phyloP scores from a whole-genome alignment of 352 stramenopile species.

The Phytophthora boehmeriae region DNA sequence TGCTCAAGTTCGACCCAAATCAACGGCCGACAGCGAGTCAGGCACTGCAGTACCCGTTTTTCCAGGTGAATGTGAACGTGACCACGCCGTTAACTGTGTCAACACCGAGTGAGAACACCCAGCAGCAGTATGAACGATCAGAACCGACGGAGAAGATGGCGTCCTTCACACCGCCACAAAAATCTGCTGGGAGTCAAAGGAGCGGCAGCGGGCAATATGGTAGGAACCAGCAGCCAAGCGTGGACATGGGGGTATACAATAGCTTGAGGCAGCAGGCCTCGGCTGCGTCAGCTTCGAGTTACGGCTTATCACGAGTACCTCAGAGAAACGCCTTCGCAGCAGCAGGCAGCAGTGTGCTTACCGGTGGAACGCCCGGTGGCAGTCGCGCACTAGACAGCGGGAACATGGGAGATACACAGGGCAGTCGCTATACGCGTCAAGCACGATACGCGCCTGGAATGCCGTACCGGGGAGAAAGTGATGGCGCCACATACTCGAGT shows the following conservation, averaged over 20 bases:
- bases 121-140: slow-evolving; percentile 56
- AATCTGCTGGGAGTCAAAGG: slow-evolving; percentile 46
- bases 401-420: slow-evolving; percentile 48
- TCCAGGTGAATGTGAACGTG: slow-evolving; percentile 88
- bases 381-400: slow-evolving; percentile 53
- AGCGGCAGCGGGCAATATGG: slow-evolving; percentile 49
- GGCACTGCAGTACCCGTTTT: slow-evolving; percentile 95
- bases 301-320: slow-evolving; percentile 51
- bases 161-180: slow-evolving; percentile 67
- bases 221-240: slow-evolving; percentile 60
- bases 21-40: slow-evolving; percentile 92
- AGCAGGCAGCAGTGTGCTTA: slow-evolving; percentile 66
- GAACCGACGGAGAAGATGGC: slow-evolving; percentile 44
- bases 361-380: slow-evolving; percentile 59
- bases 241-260: slow-evolving; percentile 46
- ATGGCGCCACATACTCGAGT: slow-evolving; percentile 62
- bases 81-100: slow-evolving; percentile 73
- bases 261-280: slow-evolving; percentile 43
- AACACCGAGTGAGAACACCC: slow-evolving; percentile 48
- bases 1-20: slow-evolving; percentile 95
- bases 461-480: slow-evolving; percentile 53
- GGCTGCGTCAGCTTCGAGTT: slow-evolving; percentile 26
- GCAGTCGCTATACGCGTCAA: slow-evolving; percentile 82
- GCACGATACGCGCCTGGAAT: slow-evolving; percentile 79
- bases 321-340: slow-evolving; percentile 77